Conservation (phyloP, 2,329 filamentous ascomycete species). For the Lasiodiplodia hormozganensis region DNA sequence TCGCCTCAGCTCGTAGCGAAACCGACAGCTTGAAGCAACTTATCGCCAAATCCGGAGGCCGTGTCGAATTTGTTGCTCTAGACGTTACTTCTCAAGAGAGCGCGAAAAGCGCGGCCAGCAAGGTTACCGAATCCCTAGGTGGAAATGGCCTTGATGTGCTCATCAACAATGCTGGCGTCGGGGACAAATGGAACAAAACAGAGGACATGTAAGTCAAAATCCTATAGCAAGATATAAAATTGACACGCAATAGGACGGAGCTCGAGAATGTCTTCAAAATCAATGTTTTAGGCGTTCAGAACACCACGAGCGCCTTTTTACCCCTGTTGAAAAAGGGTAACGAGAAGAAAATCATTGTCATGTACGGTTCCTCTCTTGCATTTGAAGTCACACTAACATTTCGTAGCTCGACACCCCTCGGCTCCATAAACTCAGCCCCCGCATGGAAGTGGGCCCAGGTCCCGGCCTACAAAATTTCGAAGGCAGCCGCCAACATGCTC, state of each 20-base stretch:
- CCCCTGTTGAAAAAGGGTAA: conserved; percentile 48
- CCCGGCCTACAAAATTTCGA: conserved; percentile 55
- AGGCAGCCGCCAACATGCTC: conserved; percentile 57
- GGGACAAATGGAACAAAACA: background rate
- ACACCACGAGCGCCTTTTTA: conserved; percentile 50
- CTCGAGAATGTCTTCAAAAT: conserved; percentile 41
- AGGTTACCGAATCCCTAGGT: conserved; percentile 35
- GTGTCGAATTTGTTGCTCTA: conserved; percentile 41
- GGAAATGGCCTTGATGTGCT: conserved; percentile 6
- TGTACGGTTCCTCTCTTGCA: conserved; percentile 40
- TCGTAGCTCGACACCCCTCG: conserved; percentile 50
- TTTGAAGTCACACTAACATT: background rate
- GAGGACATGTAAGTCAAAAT: background rate
- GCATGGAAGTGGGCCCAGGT: conserved; percentile 34
- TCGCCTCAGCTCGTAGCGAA: conserved; percentile 50
- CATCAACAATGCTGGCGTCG: conserved; percentile 20
- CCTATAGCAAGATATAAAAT: background rate
- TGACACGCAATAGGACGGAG: conserved; percentile 30
- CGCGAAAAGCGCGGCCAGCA: conserved; percentile 44
- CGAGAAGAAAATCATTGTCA: conserved; percentile 53
- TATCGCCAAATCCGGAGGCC: conserved; percentile 37
- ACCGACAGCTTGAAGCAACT: conserved; percentile 45
- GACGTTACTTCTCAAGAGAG: conserved; percentile 51
- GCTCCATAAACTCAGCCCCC: conserved; percentile 46
- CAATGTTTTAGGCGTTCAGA: conserved; percentile 50